Evolutionary conservation across 495 filamentous ascomycete genomes (phyloP).

Genomic region (Xylaria intraflava): DNA sequence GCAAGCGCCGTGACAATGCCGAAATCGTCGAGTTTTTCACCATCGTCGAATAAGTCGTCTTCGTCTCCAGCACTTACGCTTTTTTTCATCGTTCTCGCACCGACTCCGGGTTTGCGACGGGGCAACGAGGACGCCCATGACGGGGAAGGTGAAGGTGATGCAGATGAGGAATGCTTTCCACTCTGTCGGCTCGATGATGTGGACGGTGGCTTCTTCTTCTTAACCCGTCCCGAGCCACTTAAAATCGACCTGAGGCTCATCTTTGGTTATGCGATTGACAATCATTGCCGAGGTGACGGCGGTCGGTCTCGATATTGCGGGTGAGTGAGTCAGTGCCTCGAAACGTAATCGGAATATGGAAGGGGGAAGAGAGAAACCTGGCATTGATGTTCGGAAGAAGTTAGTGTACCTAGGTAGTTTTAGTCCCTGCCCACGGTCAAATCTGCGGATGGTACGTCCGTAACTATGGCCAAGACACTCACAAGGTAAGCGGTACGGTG

Average conservation of each 20-base stretch:
- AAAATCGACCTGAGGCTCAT: constrained; percentile 30
- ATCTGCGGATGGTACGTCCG: no score
- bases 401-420: no score
- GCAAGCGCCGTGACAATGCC: constrained; percentile 48
- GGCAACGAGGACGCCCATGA: constrained; percentile 37
- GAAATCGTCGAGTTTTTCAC: constrained; percentile 50
- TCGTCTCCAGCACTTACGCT: constrained; percentile 26
- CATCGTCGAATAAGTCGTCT: constrained; percentile 36
- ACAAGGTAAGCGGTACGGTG: no score
- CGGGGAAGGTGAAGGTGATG: constrained; percentile 48
- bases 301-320: background rate
- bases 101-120: constrained; percentile 49
- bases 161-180: constrained; percentile 12
- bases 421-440: no score
- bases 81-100: constrained; percentile 24
- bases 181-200: constrained; percentile 4
- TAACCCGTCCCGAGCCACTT: constrained; percentile 35
- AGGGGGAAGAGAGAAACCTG: no score
- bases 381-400: no score
- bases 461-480: no score
- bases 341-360: no score
- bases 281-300: constrained; percentile 4
- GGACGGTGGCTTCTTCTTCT: constrained; percentile 21
- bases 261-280: constrained; percentile 6
- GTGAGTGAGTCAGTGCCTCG: no score